These are phyloP conservation scores for Microcera coccophila DNA, from an alignment of 2,329 filamentous ascomycete genomes.

Conservation along the genomic window DNA sequence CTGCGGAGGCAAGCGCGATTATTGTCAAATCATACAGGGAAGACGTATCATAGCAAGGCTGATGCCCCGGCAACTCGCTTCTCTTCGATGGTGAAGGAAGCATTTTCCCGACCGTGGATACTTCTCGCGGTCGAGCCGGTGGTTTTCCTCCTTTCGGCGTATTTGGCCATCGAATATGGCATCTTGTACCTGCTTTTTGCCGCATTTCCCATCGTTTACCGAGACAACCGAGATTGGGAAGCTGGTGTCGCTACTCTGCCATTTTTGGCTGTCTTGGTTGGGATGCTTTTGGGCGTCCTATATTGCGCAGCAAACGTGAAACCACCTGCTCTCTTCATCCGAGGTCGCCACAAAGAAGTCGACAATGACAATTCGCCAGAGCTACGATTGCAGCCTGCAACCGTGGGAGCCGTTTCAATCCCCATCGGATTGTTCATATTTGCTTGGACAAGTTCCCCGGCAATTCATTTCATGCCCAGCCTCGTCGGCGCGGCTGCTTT, in stretches of 20 bases:
- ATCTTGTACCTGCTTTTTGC: slow-evolving; percentile 70
- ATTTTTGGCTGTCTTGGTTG: slow-evolving; percentile 19
- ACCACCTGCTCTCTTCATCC: slow-evolving; percentile 36
- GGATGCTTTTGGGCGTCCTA: slow-evolving; percentile 40
- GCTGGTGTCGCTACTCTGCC: slow-evolving; percentile 16
- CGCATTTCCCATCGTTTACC: slow-evolving; percentile 63
- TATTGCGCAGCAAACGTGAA: slow-evolving; percentile 15
- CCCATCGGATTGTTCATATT: slow-evolving; percentile 47
- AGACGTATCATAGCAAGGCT: slow-evolving; percentile 11
- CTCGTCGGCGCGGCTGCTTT: slow-evolving; percentile 38
- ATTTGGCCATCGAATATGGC: slow-evolving; percentile 75
- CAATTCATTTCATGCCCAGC: slow-evolving; percentile 50
- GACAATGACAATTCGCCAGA: slow-evolving; percentile 16
- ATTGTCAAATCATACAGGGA: slow-evolving; percentile 16
- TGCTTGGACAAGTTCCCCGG: slow-evolving; percentile 53
- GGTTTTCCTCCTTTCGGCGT: slow-evolving; percentile 72
- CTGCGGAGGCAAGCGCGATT: slow-evolving; percentile 38
- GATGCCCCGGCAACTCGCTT: slow-evolving; percentile 5
- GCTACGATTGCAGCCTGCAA: slow-evolving; percentile 16
- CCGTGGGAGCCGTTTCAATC: slow-evolving; percentile 17
- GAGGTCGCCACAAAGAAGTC: slow-evolving; percentile 15
- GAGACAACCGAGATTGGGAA: slow-evolving; percentile 36
- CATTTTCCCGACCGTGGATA: slow-evolving; percentile 63
- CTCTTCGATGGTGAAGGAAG: slow-evolving; percentile 47
- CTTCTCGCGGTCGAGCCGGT: slow-evolving; percentile 76